phyloP scores from a whole-genome alignment of 2,329 filamentous ascomycete species.

The Colletotrichum plurivorum region DNA sequence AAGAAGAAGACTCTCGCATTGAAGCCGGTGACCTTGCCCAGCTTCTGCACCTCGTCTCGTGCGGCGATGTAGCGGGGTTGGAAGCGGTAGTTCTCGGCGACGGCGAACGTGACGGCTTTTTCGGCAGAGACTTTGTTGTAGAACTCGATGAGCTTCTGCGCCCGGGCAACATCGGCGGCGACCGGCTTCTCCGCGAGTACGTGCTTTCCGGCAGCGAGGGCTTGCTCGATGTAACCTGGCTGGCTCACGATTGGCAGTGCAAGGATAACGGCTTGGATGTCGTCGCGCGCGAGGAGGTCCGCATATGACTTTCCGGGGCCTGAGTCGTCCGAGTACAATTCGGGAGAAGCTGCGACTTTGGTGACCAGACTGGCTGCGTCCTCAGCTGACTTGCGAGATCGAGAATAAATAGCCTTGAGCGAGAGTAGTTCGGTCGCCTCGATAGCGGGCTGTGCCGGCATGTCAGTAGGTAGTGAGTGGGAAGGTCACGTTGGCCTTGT shows the following conservation, averaged over 20 bases:
- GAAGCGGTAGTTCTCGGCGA: conserved; percentile 84
- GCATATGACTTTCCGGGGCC: conserved; percentile 60
- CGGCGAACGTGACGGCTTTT: conserved; percentile 62
- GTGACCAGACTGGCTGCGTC: conserved; percentile 56
- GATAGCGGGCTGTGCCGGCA: conserved; percentile 66
- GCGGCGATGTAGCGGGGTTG: conserved; percentile 68
- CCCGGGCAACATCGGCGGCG: conserved; percentile 68
- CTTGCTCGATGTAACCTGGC: conserved; percentile 70
- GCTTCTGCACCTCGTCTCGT: conserved; percentile 53
- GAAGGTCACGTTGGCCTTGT: too few species aligned
- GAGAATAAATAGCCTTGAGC: conserved; percentile 77
- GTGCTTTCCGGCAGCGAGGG: conserved; percentile 76
- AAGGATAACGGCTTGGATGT: conserved; percentile 70
- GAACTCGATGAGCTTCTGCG: conserved; percentile 56
- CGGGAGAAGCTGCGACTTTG: conserved; percentile 49
- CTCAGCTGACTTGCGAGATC: conserved; percentile 71
- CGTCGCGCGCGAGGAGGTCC: conserved; percentile 66
- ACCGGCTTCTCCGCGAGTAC: conserved; percentile 80
- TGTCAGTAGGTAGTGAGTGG: too few species aligned
- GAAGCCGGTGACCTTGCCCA: conserved; percentile 61
- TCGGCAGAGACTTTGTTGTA: conserved; percentile 47
- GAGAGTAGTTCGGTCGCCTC: conserved; percentile 62
- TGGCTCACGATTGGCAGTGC: conserved; percentile 75
- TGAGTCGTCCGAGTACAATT: conserved; percentile 72
- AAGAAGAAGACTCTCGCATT: conserved; percentile 59